These are phyloP conservation scores for Acer negundo DNA, from an alignment of 345 rosid species.

Conservation along the genomic window DNA sequence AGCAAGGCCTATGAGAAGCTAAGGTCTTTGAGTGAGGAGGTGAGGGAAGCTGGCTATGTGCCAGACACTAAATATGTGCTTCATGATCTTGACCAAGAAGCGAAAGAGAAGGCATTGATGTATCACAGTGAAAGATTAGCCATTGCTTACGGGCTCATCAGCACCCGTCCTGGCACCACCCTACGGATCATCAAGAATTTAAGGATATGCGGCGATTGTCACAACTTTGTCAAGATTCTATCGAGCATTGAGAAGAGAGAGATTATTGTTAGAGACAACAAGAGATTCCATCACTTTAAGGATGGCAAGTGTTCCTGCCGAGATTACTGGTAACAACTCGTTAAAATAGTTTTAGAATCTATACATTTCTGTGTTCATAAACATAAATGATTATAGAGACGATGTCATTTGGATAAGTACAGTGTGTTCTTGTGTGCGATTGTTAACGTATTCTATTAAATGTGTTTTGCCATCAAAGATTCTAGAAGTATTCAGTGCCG, in stretches of 20 bases:
- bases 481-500: background rate
- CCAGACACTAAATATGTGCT: constrained; percentile 17
- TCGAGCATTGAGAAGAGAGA: constrained; percentile 15
- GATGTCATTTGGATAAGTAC: background rate
- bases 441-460: background rate
- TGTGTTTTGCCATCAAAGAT: background rate
- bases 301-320: constrained; percentile 16
- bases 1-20: constrained; percentile 16
- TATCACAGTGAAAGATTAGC: constrained; percentile 24
- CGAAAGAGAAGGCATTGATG: constrained; percentile 24
- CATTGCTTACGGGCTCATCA: constrained; percentile 21
- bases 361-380: background rate
- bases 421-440: background rate
- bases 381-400: background rate
- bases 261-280: constrained; percentile 21
- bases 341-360: background rate
- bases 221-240: constrained; percentile 16
- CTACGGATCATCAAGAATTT: constrained; percentile 19
- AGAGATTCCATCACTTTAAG: constrained; percentile 20
- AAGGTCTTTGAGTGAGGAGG: constrained; percentile 16
- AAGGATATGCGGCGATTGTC: constrained; percentile 21
- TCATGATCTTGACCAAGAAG: constrained; percentile 15
- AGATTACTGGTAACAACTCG: constrained; percentile 16
- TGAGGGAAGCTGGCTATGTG: constrained; percentile 18
- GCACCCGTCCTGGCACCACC: constrained; percentile 10